Percentiles rank a stretch among this genome's conserved stretches.
These are phyloP conservation scores for Durio zibethinus DNA, from an alignment of 345 rosid genomes.

Conservation along the genomic window DNA sequence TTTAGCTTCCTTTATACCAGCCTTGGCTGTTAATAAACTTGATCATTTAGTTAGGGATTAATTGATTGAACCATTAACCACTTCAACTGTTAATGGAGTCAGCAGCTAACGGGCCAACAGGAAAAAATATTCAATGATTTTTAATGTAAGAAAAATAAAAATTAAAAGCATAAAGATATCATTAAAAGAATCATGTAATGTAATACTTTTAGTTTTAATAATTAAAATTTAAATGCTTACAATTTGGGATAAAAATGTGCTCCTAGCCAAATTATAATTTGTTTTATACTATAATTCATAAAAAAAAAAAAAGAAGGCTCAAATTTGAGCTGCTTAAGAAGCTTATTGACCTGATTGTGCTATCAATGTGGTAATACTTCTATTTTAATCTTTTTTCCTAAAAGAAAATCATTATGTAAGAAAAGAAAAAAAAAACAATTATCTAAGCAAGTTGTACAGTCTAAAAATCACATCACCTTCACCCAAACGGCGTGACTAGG, in stretches of 20 bases:
- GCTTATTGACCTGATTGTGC: neutral
- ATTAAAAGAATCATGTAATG: too few species aligned
- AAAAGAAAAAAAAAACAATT: neutral
- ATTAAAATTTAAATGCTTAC: too few species aligned
- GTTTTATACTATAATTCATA: neutral
- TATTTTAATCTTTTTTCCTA: neutral
- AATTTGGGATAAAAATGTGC: too few species aligned
- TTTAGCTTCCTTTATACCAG: neutral
- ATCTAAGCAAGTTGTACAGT: neutral
- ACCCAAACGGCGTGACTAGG: constrained; percentile 59
- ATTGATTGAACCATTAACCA: too few species aligned
- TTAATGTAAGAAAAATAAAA: too few species aligned
- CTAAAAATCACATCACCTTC: constrained; percentile 21
- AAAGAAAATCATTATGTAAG: neutral
- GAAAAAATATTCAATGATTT: too few species aligned
- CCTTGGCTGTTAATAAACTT: neutral
- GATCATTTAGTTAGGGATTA: too few species aligned
- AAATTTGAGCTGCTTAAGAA: neutral
- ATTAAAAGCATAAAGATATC: too few species aligned
- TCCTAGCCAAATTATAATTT: neutral
- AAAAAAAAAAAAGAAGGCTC: neutral
- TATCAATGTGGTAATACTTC: neutral
- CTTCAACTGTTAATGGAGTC: too few species aligned
- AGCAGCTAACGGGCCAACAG: too few species aligned
- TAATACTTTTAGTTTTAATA: too few species aligned